These are phyloP conservation scores for Baorangia bicolor DNA, from an alignment of 768 basidiomycete genomes.

Conservation along the genomic window DNA sequence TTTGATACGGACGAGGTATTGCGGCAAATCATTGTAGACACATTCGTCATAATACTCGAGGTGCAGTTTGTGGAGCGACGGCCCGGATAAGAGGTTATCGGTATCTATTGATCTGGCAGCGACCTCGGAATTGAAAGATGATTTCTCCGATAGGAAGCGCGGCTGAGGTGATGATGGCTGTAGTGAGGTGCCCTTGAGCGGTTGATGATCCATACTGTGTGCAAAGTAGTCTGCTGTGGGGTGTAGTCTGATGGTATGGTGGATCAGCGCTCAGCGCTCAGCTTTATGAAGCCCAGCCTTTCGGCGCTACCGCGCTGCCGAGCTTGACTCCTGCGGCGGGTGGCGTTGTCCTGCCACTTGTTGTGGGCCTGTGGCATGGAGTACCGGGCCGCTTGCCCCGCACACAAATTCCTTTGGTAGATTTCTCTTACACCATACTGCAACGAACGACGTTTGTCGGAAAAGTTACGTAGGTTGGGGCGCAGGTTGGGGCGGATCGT, in stretches of 20 bases:
- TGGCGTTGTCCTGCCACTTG: no score
- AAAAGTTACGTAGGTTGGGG: no score
- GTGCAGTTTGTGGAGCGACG: not conserved
- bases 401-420: not conserved
- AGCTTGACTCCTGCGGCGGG: no score
- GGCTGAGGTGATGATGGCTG: not conserved
- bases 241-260: not conserved
- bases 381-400: not conserved
- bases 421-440: no score
- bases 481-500: no score
- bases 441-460: no score
- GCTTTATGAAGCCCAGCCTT: no score
- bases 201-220: not conserved
- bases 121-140: not conserved
- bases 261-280: no score
- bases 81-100: not conserved
- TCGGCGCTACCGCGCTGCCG: no score
- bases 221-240: no score
- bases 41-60: constrained; percentile 7
- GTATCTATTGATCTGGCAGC: not conserved
- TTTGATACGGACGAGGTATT: constrained; percentile 12
- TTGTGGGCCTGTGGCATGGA: no score
- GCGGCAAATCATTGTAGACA: constrained; percentile 13
- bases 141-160: not conserved
- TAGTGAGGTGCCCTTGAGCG: not conserved